Conservation (phyloP, 192 early-diverging fungal species). For the Backusella luteola region DNA sequence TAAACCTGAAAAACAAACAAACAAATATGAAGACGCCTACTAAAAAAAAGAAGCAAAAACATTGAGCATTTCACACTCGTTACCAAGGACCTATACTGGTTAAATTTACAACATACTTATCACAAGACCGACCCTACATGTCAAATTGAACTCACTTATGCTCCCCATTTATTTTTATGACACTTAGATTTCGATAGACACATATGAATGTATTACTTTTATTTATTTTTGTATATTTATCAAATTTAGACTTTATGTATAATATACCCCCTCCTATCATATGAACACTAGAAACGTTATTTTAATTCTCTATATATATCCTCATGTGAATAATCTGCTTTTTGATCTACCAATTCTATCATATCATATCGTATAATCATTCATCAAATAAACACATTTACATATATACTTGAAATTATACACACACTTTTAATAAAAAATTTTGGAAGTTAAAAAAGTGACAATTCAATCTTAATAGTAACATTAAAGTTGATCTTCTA, state of each 20-base stretch:
- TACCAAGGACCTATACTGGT: background rate
- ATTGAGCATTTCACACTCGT: background rate
- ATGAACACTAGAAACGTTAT: constrained; percentile 3
- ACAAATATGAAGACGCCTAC: background rate
- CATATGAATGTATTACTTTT: background rate
- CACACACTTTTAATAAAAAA: too few species aligned
- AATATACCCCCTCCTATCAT: background rate
- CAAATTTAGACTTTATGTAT: background rate
- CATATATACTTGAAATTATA: background rate
- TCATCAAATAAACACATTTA: background rate
- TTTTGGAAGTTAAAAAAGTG: background rate
- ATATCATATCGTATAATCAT: background rate
- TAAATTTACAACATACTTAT: constrained; percentile 5
- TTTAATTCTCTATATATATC: background rate
- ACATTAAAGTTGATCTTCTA: background rate
- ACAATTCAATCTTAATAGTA: background rate
- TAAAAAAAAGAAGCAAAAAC: background rate
- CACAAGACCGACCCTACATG: background rate
- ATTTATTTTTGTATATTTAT: constrained; percentile 5
- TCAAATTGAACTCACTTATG: background rate
- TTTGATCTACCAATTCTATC: background rate
- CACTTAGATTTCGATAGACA: background rate
- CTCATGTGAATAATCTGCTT: background rate
- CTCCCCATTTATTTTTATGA: background rate
- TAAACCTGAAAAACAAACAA: background rate